Conservation (phyloP, 371 early-diverging fungal species). For the Mortierella sp. region DNA sequence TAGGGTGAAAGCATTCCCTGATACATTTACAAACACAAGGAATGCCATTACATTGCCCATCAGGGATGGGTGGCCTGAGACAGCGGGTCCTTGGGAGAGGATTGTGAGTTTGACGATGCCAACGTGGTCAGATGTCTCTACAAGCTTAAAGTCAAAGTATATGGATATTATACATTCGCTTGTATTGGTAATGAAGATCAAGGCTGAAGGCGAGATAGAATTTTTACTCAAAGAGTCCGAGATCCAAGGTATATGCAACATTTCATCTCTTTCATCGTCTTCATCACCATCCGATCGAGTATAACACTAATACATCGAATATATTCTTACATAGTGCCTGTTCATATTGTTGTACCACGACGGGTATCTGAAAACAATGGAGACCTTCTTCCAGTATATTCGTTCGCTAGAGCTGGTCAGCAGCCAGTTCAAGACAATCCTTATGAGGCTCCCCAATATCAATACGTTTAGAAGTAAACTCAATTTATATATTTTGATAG, state of each 20-base stretch:
- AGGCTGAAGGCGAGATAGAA: conserved; percentile 1
- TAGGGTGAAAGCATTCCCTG: neutral
- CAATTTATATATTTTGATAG: too few species aligned
- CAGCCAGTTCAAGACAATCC: too few species aligned
- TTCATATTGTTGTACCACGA: neutral
- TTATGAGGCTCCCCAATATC: too few species aligned
- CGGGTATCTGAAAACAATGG: neutral
- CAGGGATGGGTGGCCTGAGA: conserved; percentile 6
- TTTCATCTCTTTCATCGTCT: neutral
- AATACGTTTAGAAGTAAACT: too few species aligned
- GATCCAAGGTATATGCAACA: neutral
- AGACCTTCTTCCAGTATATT: neutral
- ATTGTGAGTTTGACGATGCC: conserved; percentile 14
- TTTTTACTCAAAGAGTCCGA: neutral
- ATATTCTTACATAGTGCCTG: neutral
- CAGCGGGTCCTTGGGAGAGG: neutral
- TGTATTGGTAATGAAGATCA: conserved; percentile 4
- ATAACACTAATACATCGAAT: neutral
- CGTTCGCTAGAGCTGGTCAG: too few species aligned
- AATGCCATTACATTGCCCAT: conserved; percentile 4
- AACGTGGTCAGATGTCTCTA: neutral
- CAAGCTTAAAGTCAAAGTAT: neutral
- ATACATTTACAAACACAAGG: neutral
- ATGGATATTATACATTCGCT: conserved; percentile 8
- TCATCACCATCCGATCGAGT: neutral